Evolutionary conservation across 2,329 filamentous ascomycete genomes (phyloP), one percentile per base, ranked within the genome.

Genomic region (Monilinia fructicola): DNA sequence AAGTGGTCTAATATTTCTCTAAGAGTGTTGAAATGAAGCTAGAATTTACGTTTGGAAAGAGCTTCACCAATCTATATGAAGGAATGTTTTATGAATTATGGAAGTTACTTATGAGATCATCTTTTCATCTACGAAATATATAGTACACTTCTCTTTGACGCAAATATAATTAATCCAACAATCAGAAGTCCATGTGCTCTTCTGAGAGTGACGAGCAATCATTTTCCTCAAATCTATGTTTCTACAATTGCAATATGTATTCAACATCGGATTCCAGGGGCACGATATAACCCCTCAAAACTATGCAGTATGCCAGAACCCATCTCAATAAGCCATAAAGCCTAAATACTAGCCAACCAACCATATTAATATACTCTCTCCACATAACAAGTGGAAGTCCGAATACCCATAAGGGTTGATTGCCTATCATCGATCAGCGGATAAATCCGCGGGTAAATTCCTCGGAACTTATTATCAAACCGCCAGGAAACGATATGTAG

Each of bases 1-100:
- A 35, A 48, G 21, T 60, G 44, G 5, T 60, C n/a, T 16, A 21
- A 18, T 42, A 4, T 4, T 42, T 42, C 3, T 5, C 14, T 42
- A 21, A 14, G 23, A 23, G 21, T 59, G 2, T 38, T 7, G 12
- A 23, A 31, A n/a, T 23, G 42, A n/a, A 59, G 56, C 16, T 35
- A 18, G 21, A 11, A 26, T 23, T 35, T n/a, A 59, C 48, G 56
- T 35, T 31, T 48, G 28, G 28, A 31, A 14, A 31, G n/a, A 10
- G 21, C 9, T 38, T 4, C 26, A 10, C 4, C 14, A 16, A 16
- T 16, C 40, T 3, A 16, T 16, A 59, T 48, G 56, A 18, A 59
- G 28, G 28, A 48, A 48, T 60, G 5, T 35, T 50, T 23, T 60
- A 60, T 21, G 44, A 60, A 38, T 60, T 38, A 48, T 50, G 42